Percentiles rank a stretch among this genome's conserved stretches.
phyloP scores from a whole-genome alignment of 805 yeast species.

The Yarrowia yakushimensis region DNA sequence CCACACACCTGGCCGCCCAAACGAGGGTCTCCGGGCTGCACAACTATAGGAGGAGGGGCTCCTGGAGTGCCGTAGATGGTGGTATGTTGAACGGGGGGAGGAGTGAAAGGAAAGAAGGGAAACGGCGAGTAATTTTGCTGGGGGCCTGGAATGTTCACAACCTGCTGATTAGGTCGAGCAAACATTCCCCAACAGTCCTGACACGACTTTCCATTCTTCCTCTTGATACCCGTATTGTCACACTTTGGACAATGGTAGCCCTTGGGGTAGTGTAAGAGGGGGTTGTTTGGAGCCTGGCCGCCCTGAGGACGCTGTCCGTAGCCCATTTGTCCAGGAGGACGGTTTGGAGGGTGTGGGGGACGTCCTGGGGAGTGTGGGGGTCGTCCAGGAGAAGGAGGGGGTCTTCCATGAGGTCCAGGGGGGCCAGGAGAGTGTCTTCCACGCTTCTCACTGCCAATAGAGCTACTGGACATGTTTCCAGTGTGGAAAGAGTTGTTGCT shows the following conservation, averaged over 20 bases:
- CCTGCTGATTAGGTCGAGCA: slow-evolving; percentile 43
- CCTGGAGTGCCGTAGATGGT: slow-evolving; percentile 30
- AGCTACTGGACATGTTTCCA: not conserved
- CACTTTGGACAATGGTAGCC: slow-evolving; percentile 65
- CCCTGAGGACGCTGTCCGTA: slow-evolving; percentile 27
- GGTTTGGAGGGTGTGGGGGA: slow-evolving; percentile 1
- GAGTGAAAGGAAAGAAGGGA: slow-evolving; percentile 29
- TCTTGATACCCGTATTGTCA: slow-evolving; percentile 63
- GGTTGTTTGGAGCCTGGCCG: slow-evolving; percentile 34
- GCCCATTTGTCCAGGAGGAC: slow-evolving; percentile 17
- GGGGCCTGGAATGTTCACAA: slow-evolving; percentile 29
- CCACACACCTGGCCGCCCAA: slow-evolving; percentile 74
- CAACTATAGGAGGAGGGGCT: slow-evolving; percentile 43
- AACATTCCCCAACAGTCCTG: slow-evolving; percentile 66
- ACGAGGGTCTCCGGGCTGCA: slow-evolving; percentile 74
- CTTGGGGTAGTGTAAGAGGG: slow-evolving; percentile 67
- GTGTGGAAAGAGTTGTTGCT: not conserved
- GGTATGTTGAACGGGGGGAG: slow-evolving; percentile 30
- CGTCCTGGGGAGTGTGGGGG: not conserved
- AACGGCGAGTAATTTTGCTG: slow-evolving; percentile 27
- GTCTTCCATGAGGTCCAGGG: not conserved
- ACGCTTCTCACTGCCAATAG: not conserved
- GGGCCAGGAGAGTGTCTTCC: not conserved
- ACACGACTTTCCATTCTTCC: slow-evolving; percentile 62
- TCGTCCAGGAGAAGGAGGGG: not conserved